Evolutionary conservation across 192 early-diverging fungal genomes (phyloP), one percentile per base, ranked within the genome.

Genomic region (Coemansia sp.): DNA sequence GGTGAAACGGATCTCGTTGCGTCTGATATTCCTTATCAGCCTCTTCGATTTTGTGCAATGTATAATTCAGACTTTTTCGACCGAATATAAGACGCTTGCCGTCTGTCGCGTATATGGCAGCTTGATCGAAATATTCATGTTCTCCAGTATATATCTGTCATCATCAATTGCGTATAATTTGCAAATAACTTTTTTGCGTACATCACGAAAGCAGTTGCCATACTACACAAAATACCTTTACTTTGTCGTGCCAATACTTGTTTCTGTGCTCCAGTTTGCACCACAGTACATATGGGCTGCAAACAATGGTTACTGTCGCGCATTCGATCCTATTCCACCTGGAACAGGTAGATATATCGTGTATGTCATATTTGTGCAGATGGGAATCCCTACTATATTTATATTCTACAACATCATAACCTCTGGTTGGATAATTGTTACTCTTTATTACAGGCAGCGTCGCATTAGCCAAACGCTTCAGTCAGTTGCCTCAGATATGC

Each of bases 161-260:
- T 63, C 68, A 1, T 52, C 74, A 1, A 71, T 76, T 41, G 74
- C 74, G 4, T 71, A 71, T 30, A 76, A 76, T 30, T 26, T 76
- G 32, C 74, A 76, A 8, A 69, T 76, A 64, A 49, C 58, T 6
- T 70, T 76, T 22, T 58, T 67, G 6, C 64, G 68, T 16, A 63
- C 48, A 7, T 67, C 63, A 18, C 55, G 44, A 23, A 31, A 32
- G 12, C 59, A 52, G 10, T 31, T 76, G 10, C 74, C 74, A 5
- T 16, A 31, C 6, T 76, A 76, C 44, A 52, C 62, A 3, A 68
- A 76, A 57, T 67, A 65, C n/a, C 47, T 76, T 28, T 76, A 76
- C 32, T 76, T 61, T 48, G 49, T 61, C 7, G 56, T 71, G 18
- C 65, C 74, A 7, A 56, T 68, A 2, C 9, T 49, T 0, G 54